These are phyloP conservation scores for Pseudogymnoascus sp. DNA, from an alignment of 2,329 filamentous ascomycete genomes.

Conservation along the genomic window DNA sequence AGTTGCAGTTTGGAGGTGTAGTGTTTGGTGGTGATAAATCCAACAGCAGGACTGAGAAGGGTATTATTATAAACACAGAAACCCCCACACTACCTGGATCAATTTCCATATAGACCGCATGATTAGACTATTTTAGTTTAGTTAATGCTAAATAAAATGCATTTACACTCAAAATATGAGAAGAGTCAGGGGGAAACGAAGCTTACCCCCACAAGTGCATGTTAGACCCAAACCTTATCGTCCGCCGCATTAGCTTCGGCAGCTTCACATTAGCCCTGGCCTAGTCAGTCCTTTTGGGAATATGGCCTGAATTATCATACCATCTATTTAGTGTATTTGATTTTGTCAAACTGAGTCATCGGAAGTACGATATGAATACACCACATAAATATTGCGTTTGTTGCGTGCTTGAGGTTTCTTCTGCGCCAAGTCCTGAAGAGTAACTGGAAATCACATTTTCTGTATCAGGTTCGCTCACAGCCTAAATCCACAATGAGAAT, in stretches of 20 bases:
- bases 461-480: neutral
- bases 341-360: neutral
- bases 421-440: neutral
- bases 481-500: neutral
- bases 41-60: neutral
- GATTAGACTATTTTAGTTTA: neutral
- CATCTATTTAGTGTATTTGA: neutral
- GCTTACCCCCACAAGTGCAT: neutral
- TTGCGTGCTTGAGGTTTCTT: neutral
- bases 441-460: neutral
- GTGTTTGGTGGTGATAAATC: neutral
- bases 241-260: neutral
- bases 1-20: neutral
- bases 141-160: neutral
- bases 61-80: neutral
- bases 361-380: neutral
- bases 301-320: neutral
- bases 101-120: neutral
- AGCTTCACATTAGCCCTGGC: neutral
- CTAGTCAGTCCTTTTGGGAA: neutral
- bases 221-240: neutral
- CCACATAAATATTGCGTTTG: neutral
- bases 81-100: neutral
- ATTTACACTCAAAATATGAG: neutral
- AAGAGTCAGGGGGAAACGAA: neutral